These are phyloP conservation scores for Exophiala lecanii-corni DNA, from an alignment of 2,329 filamentous ascomycete genomes.

Conservation along the genomic window DNA sequence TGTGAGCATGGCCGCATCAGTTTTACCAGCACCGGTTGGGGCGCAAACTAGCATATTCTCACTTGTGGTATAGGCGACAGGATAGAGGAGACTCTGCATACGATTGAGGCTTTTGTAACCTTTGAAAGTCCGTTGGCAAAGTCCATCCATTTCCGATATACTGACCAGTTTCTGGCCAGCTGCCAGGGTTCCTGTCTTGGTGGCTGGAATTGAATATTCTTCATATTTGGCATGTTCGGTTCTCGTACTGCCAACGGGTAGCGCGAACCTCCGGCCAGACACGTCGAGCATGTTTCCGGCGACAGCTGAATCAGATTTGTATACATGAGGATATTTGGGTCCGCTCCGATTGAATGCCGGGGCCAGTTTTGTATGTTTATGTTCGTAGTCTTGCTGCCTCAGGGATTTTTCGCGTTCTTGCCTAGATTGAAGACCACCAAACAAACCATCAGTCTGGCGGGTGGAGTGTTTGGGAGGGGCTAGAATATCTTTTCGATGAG, in stretches of 20 bases:
- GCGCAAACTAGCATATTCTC: conserved; percentile 99
- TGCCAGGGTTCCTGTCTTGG: conserved; percentile 68
- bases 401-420: conserved; percentile 75
- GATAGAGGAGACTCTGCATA: conserved; percentile 96
- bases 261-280: conserved; percentile 73
- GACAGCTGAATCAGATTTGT: conserved; percentile 62
- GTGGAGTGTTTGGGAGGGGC: conserved; percentile 33
- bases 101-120: conserved; percentile 91
- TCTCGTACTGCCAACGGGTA: conserved; percentile 71
- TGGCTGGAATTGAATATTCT: conserved; percentile 81
- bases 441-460: conserved; percentile 41
- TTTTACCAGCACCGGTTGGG: conserved; percentile 97
- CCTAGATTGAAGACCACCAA: conserved; percentile 63
- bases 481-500: conserved; percentile 66
- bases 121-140: conserved; percentile 87
- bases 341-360: conserved; percentile 66
- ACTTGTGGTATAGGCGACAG: conserved; percentile 88
- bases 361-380: conserved; percentile 71
- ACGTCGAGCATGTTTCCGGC: conserved; percentile 81
- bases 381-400: conserved; percentile 69
- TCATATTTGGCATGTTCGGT: conserved; percentile 75
- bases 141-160: conserved; percentile 78
- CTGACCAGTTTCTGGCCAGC: conserved; percentile 69
- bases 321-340: conserved; percentile 87
- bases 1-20: conserved; percentile 94